Evolutionary conservation across 805 yeast species (phyloP).

Genomic region (Candida oleophila): DNA sequence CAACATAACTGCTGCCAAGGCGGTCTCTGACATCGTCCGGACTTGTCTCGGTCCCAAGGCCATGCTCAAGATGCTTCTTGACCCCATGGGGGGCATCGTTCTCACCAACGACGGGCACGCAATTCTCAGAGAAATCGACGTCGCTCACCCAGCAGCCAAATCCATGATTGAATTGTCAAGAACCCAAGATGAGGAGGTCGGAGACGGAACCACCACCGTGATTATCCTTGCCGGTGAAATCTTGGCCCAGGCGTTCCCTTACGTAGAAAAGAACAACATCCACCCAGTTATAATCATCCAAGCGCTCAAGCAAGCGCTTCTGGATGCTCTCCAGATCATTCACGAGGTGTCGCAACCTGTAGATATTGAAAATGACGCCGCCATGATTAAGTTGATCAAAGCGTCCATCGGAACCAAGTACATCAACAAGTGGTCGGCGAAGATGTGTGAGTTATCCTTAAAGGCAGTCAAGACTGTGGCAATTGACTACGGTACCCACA

Average conservation of each 20-base stretch:
- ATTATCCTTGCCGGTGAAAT: constrained; percentile 97
- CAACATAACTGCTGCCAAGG: constrained; percentile 98
- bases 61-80: constrained; percentile 95
- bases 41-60: constrained; percentile 99
- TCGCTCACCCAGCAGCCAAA: constrained; percentile 98
- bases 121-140: constrained; percentile 93
- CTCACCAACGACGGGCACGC: constrained; percentile 99
- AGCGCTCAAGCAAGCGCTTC: constrained; percentile 86
- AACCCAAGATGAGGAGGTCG: constrained; percentile 98
- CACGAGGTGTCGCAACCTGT: constrained; percentile 81
- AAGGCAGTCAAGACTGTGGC: constrained; percentile 84
- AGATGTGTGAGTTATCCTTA: constrained; percentile 87
- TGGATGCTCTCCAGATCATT: constrained; percentile 87
- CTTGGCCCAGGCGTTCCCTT: constrained; percentile 91
- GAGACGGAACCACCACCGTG: constrained; percentile 98
- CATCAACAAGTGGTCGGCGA: constrained; percentile 83
- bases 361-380: constrained; percentile 78
- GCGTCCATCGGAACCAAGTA: constrained; percentile 97
- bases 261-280: constrained; percentile 87
- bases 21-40: constrained; percentile 95
- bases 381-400: constrained; percentile 80
- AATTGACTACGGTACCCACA: constrained; percentile 56
- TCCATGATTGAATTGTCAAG: constrained; percentile 96
- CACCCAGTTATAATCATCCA: constrained; percentile 96
- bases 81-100: constrained; percentile 96